These are phyloP conservation scores for Mycocentrospora acerina DNA, from an alignment of 2,329 filamentous ascomycete species.

Conservation along the genomic window DNA sequence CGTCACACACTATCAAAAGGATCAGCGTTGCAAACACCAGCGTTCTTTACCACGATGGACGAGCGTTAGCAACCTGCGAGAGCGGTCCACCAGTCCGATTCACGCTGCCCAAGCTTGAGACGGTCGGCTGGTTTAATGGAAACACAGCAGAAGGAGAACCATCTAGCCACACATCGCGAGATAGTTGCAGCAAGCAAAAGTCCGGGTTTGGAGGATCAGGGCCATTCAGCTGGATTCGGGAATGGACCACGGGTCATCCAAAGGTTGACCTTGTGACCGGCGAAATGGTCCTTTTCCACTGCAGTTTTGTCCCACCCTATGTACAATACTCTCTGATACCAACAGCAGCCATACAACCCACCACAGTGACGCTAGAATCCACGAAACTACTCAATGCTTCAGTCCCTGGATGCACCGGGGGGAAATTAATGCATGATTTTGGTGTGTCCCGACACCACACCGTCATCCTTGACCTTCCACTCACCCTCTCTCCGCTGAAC, in stretches of 20 bases:
- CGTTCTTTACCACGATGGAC: conserved; percentile 67
- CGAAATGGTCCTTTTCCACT: conserved; percentile 69
- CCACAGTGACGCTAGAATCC: background rate
- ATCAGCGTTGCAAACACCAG: conserved; percentile 72
- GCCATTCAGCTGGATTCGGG: conserved; percentile 62
- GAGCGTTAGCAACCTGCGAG: conserved; percentile 69
- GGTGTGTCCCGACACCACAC: conserved; percentile 65
- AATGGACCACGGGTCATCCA: conserved; percentile 72
- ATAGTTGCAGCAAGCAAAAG: conserved; percentile 8
- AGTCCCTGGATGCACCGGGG: conserved; percentile 61
- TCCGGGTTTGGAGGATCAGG: conserved; percentile 57
- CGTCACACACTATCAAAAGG: conserved; percentile 61
- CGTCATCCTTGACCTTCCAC: conserved; percentile 68
- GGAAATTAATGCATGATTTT: conserved; percentile 78
- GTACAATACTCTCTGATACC: conserved; percentile 66
- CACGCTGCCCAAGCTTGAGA: conserved; percentile 63
- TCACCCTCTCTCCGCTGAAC: conserved; percentile 66
- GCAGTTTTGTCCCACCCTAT: conserved; percentile 65
- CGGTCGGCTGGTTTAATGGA: conserved; percentile 71
- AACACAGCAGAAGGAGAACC: conserved; percentile 56
- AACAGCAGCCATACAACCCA: conserved; percentile 12
- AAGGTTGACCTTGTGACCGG: conserved; percentile 65
- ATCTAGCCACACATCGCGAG: conserved; percentile 15
- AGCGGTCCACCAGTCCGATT: conserved; percentile 70
- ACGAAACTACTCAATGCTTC: conserved; percentile 52